These are phyloP conservation scores for Pythium dissimile DNA, from an alignment of 352 stramenopile genomes.

Conservation along the genomic window DNA sequence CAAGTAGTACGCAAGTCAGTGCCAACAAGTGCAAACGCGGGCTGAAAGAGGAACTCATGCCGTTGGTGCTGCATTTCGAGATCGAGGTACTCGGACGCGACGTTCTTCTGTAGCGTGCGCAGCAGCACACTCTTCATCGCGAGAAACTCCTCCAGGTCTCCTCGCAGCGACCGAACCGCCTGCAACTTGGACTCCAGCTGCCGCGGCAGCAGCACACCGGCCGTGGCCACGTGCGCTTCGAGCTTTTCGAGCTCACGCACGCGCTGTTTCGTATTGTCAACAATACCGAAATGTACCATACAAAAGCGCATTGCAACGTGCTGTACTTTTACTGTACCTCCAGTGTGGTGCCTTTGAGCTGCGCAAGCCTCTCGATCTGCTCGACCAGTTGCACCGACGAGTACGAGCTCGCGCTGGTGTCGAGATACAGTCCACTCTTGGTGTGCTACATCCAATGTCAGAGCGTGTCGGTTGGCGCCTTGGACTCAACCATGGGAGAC, in stretches of 20 bases:
- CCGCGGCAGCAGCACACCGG: slow-evolving; percentile 21
- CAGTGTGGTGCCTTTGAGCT: slow-evolving; percentile 21
- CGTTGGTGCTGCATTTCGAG: slow-evolving; percentile 43
- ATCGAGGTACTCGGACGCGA: slow-evolving; percentile 29
- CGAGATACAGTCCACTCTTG: neutral
- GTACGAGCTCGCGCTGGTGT: slow-evolving; percentile 19
- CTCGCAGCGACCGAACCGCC: slow-evolving; percentile 17
- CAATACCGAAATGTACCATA: neutral
- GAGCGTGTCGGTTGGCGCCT: neutral
- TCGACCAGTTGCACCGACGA: slow-evolving; percentile 29
- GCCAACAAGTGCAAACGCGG: neutral
- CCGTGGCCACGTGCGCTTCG: slow-evolving; percentile 26
- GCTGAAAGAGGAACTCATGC: slow-evolving; percentile 13
- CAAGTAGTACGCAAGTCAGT: neutral
- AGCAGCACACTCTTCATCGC: slow-evolving; percentile 38
- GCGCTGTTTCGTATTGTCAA: no score
- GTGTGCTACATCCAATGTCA: slow-evolving; percentile 2
- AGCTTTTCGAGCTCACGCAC: slow-evolving; percentile 36
- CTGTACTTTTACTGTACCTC: slow-evolving; percentile 7
- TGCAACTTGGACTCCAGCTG: slow-evolving; percentile 29
- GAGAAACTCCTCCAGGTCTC: slow-evolving; percentile 29
- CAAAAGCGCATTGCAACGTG: neutral
- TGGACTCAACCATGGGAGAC: neutral
- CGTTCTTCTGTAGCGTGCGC: slow-evolving; percentile 33
- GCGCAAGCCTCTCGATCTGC: slow-evolving; percentile 18